Evolutionary conservation across 495 filamentous ascomycete species (phyloP).

Genomic region (Daldinia concentrica): DNA sequence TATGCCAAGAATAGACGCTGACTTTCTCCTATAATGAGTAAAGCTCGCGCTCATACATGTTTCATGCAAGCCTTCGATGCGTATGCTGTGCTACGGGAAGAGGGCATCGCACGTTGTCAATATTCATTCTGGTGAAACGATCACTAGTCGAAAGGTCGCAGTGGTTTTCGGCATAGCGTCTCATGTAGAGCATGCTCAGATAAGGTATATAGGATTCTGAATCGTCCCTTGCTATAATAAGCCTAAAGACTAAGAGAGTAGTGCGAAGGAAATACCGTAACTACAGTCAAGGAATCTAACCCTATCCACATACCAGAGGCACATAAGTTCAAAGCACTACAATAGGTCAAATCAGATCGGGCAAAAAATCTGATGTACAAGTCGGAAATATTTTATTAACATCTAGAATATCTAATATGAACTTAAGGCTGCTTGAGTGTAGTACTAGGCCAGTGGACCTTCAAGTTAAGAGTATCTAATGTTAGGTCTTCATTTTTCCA

Average conservation of each 20-base stretch:
- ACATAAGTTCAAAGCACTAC: not conserved
- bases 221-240: not conserved
- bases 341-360: not conserved
- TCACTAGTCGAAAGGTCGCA: not conserved
- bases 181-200: not conserved
- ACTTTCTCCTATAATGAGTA: not conserved
- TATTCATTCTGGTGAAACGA: not conserved
- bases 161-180: not conserved
- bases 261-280: not conserved
- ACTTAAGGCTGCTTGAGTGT: not conserved
- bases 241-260: not conserved
- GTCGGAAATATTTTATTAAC: not conserved
- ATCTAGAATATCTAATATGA: not conserved
- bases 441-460: not conserved
- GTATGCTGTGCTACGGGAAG: not conserved
- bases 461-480: not conserved
- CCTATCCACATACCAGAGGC: not conserved
- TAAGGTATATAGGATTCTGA: not conserved
- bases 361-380: not conserved
- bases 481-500: not conserved
- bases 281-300: not conserved
- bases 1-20: not conserved
- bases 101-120: not conserved
- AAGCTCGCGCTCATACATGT: not conserved
- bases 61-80: not conserved